These are phyloP conservation scores for Hypoxylon cercidicola DNA, from an alignment of 495 filamentous ascomycete genomes.

Conservation along the genomic window DNA sequence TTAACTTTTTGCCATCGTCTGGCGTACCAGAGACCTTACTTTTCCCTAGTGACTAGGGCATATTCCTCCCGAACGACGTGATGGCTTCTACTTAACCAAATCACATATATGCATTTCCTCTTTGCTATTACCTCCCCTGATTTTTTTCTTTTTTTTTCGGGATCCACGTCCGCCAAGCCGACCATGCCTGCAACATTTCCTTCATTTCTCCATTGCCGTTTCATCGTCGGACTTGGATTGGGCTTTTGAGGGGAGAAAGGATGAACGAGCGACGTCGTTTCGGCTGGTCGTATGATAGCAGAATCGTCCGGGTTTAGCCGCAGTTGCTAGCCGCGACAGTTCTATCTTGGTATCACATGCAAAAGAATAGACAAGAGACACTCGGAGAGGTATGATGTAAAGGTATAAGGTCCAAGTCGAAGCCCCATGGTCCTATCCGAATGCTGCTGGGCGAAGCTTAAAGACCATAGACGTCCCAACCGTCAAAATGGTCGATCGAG, in stretches of 20 bases:
- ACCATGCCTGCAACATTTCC: neutral
- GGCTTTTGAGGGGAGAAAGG: neutral
- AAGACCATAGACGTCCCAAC: slow-evolving; percentile 64
- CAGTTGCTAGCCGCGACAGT: slow-evolving; percentile 17
- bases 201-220: neutral
- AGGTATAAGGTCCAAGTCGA: slow-evolving; percentile 25
- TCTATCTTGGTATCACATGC: slow-evolving; percentile 45
- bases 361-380: slow-evolving; percentile 27
- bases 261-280: slow-evolving; percentile 13
- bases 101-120: slow-evolving; percentile 36
- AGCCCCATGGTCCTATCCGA: slow-evolving; percentile 19
- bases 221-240: slow-evolving; percentile 14
- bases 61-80: slow-evolving; percentile 4
- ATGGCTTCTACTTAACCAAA: slow-evolving; percentile 13
- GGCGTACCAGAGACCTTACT: slow-evolving; percentile 16
- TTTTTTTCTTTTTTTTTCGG: slow-evolving; percentile 21
- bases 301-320: slow-evolving; percentile 12
- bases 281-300: slow-evolving; percentile 2
- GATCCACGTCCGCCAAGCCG: slow-evolving; percentile 4
- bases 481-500: slow-evolving; percentile 53
- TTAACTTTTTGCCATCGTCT: slow-evolving; percentile 9
- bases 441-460: slow-evolving; percentile 39
- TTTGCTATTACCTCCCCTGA: slow-evolving; percentile 2
- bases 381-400: slow-evolving; percentile 22
- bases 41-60: slow-evolving; percentile 18